Evolutionary conservation across 2,329 filamentous ascomycete genomes (phyloP).

Genomic region (Tolypocladium capitatum): DNA sequence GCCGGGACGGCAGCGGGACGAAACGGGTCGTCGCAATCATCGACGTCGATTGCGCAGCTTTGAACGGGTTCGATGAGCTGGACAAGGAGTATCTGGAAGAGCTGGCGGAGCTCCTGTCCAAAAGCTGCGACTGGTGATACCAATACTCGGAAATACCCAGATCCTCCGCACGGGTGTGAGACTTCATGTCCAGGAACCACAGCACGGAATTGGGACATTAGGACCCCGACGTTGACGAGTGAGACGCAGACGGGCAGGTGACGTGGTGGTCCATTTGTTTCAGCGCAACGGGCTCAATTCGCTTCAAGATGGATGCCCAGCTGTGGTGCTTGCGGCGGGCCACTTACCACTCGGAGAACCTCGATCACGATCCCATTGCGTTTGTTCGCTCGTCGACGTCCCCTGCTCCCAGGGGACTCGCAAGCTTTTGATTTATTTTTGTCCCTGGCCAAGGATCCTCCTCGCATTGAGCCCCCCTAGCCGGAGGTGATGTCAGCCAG

Average conservation of each 20-base stretch:
- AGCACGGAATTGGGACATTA: neutral
- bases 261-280: neutral
- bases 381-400: neutral
- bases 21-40: slow-evolving; percentile 57
- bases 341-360: too few species aligned
- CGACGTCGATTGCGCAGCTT: slow-evolving; percentile 61
- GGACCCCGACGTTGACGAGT: neutral
- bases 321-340: too few species aligned
- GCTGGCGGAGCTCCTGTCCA: slow-evolving; percentile 45
- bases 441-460: neutral
- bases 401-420: too few species aligned
- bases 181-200: neutral
- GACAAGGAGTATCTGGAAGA: slow-evolving; percentile 54
- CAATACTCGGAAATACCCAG: too few species aligned
- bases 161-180: too few species aligned
- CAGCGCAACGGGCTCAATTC: neutral
- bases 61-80: slow-evolving; percentile 54
- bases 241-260: neutral
- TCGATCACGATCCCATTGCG: neutral
- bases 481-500: neutral
- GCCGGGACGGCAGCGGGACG: slow-evolving; percentile 13
- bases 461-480: neutral
- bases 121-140: slow-evolving; percentile 50
- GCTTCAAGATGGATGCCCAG: neutral
- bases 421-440: neutral